Percentiles rank a stretch among this genome's conserved stretches.
Conservation (phyloP, 1,284 basidiomycete genomes). For the Earliella scabrosa region DNA sequence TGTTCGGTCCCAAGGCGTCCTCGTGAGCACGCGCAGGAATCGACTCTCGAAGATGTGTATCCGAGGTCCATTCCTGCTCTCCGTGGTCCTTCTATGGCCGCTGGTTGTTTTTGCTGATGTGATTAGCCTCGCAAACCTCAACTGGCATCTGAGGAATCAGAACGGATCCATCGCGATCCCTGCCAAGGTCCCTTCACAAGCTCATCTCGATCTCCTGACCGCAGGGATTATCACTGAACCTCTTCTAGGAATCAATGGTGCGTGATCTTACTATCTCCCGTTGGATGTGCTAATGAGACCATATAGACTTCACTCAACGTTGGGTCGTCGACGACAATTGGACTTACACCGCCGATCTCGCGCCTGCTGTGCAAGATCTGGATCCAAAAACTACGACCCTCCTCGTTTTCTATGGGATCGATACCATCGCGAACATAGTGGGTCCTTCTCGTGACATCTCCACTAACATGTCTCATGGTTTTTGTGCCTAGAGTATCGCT, state of each 20-base stretch:
- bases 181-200: constrained; percentile 55
- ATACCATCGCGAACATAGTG: constrained; percentile 60
- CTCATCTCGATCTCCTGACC: constrained; percentile 55
- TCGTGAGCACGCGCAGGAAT: too few species aligned
- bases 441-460: constrained; percentile 5
- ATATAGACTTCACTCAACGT: constrained; percentile 55
- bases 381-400: constrained; percentile 37
- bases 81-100: constrained; percentile 25
- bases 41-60: not conserved
- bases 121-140: constrained; percentile 48
- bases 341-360: constrained; percentile 62
- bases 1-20: too few species aligned
- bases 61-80: not conserved
- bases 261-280: not conserved
- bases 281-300: not conserved
- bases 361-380: constrained; percentile 41
- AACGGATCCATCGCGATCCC: constrained; percentile 60
- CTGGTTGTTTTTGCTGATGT: constrained; percentile 33
- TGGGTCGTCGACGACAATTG: constrained; percentile 65
- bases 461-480: not conserved
- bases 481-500: constrained; percentile 45
- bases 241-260: constrained; percentile 57
- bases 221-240: constrained; percentile 62
- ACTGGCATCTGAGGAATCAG: constrained; percentile 57
- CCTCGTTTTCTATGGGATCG: constrained; percentile 64